A percentile compares a stretch with the other conserved stretches of the same genome.
phyloP scores from a whole-genome alignment of 257 asterid species.

The Solanum gandarillasii region DNA sequence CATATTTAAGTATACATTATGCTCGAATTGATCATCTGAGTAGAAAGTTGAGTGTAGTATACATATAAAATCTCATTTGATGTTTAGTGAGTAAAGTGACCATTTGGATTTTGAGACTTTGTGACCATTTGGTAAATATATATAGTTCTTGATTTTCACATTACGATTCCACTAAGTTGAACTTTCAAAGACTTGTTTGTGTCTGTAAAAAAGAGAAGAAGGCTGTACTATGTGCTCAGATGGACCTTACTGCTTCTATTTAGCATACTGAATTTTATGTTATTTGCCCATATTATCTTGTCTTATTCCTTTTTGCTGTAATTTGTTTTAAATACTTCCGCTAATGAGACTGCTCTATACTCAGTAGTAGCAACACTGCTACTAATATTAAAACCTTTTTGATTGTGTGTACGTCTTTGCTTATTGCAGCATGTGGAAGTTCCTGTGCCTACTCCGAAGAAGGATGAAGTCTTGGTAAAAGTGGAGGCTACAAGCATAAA shows the following conservation, averaged over 20 bases:
- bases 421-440: slow-evolving; percentile 54
- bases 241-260: neutral
- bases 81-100: neutral
- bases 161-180: neutral
- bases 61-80: neutral
- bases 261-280: neutral
- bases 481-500: slow-evolving; percentile 64
- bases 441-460: slow-evolving; percentile 46
- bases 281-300: neutral
- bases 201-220: neutral
- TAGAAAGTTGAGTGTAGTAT: neutral
- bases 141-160: neutral
- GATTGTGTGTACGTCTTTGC: neutral
- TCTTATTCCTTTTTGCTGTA: neutral
- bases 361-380: neutral
- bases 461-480: slow-evolving; percentile 53
- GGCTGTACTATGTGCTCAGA: neutral
- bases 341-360: neutral
- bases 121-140: no score
- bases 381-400: neutral
- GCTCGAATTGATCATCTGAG: neutral
- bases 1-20: neutral
- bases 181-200: neutral
- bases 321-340: neutral
- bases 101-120: neutral